phyloP scores from a whole-genome alignment of 75 land plant genomes.

The Chamaecyparis obtusa region DNA sequence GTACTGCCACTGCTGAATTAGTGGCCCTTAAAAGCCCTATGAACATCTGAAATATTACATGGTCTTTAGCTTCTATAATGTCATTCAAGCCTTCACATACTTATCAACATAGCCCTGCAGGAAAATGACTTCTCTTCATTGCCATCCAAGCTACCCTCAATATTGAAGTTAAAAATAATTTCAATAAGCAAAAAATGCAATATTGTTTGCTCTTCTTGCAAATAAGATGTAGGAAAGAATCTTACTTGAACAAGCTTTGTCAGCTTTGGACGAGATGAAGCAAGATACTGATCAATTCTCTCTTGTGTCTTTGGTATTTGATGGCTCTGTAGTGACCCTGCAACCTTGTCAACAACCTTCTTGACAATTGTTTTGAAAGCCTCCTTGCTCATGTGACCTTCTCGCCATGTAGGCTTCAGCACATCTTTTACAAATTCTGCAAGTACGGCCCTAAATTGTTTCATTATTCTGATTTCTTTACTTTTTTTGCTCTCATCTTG shows the following conservation, averaged over 20 bases:
- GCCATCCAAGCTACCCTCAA: neutral
- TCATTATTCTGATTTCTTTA: conserved; percentile 62
- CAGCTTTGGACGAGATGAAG: conserved; percentile 66
- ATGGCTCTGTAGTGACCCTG: conserved; percentile 52
- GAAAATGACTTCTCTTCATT: conserved; percentile 4
- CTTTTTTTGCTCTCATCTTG: conserved; percentile 41
- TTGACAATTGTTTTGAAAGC: conserved; percentile 89
- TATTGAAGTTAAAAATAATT: neutral
- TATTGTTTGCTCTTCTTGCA: neutral
- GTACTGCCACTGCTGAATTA: neutral
- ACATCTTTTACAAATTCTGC: conserved; percentile 87
- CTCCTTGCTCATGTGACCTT: conserved; percentile 88
- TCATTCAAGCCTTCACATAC: conserved; percentile 38
- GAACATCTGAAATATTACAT: neutral
- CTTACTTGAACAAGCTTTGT: conserved; percentile 89
- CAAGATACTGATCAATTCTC: conserved; percentile 68
- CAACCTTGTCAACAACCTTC: conserved; percentile 92
- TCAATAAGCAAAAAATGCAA: neutral
- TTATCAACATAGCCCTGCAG: conserved; percentile 73
- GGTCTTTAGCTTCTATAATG: neutral
- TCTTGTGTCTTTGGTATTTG: conserved; percentile 80
- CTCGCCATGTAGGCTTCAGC: conserved; percentile 91
- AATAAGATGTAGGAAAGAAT: neutral
- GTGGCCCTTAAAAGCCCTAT: neutral
- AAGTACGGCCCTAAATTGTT: conserved; percentile 67